These are phyloP conservation scores for Globisporangium rhizosaccharum DNA, from an alignment of 352 stramenopile species.

Conservation along the genomic window DNA sequence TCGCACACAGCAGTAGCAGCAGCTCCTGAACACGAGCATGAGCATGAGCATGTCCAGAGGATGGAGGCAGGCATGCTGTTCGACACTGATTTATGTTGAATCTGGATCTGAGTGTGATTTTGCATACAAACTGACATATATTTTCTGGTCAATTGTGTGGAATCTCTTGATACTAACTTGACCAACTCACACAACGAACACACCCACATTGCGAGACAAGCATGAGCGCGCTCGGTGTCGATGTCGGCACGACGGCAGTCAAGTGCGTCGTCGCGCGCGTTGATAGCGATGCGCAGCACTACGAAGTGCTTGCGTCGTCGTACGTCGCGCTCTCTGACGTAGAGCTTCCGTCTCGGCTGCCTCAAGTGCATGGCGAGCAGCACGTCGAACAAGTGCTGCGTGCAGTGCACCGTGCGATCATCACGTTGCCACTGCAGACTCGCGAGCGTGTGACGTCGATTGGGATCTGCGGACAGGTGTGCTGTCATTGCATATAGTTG, in stretches of 20 bases:
- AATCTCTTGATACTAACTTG: too few relatives aligned
- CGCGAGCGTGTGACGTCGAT: slow-evolving; percentile 30
- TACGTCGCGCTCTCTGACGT: slow-evolving; percentile 36
- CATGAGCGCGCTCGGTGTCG: slow-evolving; percentile 34
- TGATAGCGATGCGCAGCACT: not conserved
- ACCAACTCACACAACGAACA: not conserved
- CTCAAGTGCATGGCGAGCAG: slow-evolving; percentile 22
- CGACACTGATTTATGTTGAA: too few relatives aligned
- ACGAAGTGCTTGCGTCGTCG: slow-evolving; percentile 25
- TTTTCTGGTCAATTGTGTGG: too few relatives aligned
- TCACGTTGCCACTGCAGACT: slow-evolving; percentile 21
- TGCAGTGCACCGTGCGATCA: slow-evolving; percentile 34
- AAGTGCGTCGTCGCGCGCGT: slow-evolving; percentile 61
- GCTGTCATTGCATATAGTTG: not conserved
- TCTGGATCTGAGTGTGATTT: too few relatives aligned
- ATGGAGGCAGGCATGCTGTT: too few relatives aligned
- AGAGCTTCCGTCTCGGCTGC: slow-evolving; percentile 1
- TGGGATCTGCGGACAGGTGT: slow-evolving; percentile 69
- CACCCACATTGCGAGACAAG: not conserved
- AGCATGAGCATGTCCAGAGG: not conserved
- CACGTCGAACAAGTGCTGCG: slow-evolving; percentile 40
- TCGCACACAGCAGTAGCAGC: not conserved
- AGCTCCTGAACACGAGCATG: not conserved
- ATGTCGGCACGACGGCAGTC: slow-evolving; percentile 74
- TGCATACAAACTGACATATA: too few relatives aligned